These are phyloP conservation scores for Multifurca ochricompacta DNA, from an alignment of 768 basidiomycete species.

Conservation along the genomic window DNA sequence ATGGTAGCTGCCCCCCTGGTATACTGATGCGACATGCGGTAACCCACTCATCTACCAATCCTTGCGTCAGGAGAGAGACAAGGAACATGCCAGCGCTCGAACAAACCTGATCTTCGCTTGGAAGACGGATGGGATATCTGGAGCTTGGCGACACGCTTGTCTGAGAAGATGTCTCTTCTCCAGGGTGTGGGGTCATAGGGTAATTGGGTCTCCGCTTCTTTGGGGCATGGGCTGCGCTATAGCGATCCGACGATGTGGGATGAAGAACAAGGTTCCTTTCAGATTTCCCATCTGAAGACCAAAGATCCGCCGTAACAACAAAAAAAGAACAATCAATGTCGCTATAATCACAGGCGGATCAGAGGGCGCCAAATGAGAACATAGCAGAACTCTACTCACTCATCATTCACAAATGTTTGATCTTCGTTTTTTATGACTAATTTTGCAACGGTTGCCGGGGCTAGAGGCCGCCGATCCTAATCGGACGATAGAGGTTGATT, in stretches of 20 bases:
- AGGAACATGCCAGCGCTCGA: neutral
- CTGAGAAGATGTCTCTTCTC: conserved; percentile 20
- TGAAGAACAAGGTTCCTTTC: conserved; percentile 89
- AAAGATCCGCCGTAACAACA: conserved; percentile 86
- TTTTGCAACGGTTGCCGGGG: conserved; percentile 84
- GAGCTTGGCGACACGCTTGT: conserved; percentile 23
- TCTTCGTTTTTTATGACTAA: conserved; percentile 68
- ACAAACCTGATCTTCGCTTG: conserved; percentile 16
- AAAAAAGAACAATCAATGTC: conserved; percentile 85
- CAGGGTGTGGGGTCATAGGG: conserved; percentile 19
- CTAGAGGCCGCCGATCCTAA: conserved; percentile 86
- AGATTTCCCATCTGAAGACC: conserved; percentile 73
- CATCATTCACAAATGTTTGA: conserved; percentile 58
- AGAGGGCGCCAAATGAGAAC: neutral
- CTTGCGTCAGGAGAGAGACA: neutral
- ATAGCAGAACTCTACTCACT: conserved; percentile 42
- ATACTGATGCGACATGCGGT: conserved; percentile 3
- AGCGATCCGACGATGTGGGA: conserved; percentile 72
- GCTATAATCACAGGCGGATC: conserved; percentile 32
- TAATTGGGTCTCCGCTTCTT: conserved; percentile 26
- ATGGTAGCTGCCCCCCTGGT: conserved; percentile 4
- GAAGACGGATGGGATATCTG: conserved; percentile 9
- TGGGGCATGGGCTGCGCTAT: conserved; percentile 40
- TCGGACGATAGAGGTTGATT: conserved; percentile 13
- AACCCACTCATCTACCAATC: conserved; percentile 12